phyloP scores from a whole-genome alignment of 352 stramenopile genomes.

The Pythium brassicae region DNA sequence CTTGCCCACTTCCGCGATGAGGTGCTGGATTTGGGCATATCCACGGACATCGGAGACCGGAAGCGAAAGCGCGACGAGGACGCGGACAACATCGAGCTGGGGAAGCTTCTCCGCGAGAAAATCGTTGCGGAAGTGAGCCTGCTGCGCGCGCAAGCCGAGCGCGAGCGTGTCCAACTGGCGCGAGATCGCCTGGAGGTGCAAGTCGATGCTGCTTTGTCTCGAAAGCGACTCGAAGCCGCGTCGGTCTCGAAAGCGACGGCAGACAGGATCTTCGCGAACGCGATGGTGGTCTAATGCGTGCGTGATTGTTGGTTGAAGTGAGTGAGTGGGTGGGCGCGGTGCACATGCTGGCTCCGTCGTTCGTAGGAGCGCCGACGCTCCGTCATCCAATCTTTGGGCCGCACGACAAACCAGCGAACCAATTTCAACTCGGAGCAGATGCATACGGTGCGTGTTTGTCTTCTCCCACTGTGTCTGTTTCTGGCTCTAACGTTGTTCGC shows the following conservation, averaged over 20 bases:
- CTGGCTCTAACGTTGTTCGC: slow-evolving; percentile 1
- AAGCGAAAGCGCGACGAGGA: slow-evolving; percentile 16
- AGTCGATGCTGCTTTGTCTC: slow-evolving; percentile 22
- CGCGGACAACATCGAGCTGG: slow-evolving; percentile 17
- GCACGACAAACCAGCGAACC: too few relatives aligned
- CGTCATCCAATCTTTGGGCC: too few relatives aligned
- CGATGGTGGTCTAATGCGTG: background rate
- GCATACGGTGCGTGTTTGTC: background rate
- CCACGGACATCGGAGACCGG: slow-evolving; percentile 1
- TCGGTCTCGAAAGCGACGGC: slow-evolving; percentile 18
- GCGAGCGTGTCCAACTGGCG: slow-evolving; percentile 12
- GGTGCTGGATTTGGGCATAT: slow-evolving; percentile 17
- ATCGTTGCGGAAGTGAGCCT: slow-evolving; percentile 12
- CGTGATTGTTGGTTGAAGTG: background rate
- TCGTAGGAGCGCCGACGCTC: too few relatives aligned
- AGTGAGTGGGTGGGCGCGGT: background rate
- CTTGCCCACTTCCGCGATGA: slow-evolving; percentile 22
- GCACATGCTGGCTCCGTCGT: too few relatives aligned
- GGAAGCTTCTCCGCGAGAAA: slow-evolving; percentile 13
- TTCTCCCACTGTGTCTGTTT: background rate
- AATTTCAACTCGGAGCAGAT: background rate
- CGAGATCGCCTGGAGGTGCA: slow-evolving; percentile 31
- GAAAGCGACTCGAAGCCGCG: slow-evolving; percentile 27
- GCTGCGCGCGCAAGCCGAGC: slow-evolving; percentile 27
- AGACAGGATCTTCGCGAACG: slow-evolving; percentile 17